These are phyloP conservation scores for Stylonectria norvegica DNA, from an alignment of 2,329 filamentous ascomycete genomes.

Conservation along the genomic window DNA sequence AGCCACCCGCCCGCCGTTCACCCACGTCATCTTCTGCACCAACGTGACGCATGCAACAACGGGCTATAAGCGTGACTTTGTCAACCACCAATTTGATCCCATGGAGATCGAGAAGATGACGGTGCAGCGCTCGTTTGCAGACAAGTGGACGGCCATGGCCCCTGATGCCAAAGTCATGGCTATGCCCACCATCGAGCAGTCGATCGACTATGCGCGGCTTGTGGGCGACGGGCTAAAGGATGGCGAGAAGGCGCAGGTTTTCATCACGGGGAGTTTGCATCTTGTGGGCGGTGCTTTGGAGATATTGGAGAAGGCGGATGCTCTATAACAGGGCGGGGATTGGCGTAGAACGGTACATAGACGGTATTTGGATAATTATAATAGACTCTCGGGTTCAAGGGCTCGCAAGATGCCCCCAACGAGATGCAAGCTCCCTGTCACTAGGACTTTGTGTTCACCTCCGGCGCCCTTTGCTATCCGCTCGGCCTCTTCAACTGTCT, in stretches of 20 bases:
- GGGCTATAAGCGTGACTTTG: constrained; percentile 55
- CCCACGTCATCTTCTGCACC: constrained; percentile 77
- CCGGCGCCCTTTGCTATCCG: constrained; percentile 31
- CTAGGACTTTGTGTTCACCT: constrained; percentile 58
- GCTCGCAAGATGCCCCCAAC: constrained; percentile 76
- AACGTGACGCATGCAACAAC: constrained; percentile 59
- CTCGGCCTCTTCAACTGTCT: constrained; percentile 60
- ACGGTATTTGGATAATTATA: constrained; percentile 20
- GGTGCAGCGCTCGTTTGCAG: constrained; percentile 51
- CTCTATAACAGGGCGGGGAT: constrained; percentile 29
- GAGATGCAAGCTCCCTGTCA: constrained; percentile 82
- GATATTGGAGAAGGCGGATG: constrained; percentile 46
- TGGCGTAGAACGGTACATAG: constrained; percentile 1
- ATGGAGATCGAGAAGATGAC: constrained; percentile 50
- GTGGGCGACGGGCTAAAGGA: constrained; percentile 31
- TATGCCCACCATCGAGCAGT: constrained; percentile 53
- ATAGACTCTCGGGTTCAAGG: constrained; percentile 49
- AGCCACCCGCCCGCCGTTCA: constrained; percentile 49
- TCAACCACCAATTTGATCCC: constrained; percentile 53
- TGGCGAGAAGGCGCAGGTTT: constrained; percentile 41
- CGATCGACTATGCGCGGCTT: constrained; percentile 45
- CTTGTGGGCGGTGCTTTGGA: constrained; percentile 55
- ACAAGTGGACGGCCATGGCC: constrained; percentile 49
- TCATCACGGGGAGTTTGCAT: constrained; percentile 62
- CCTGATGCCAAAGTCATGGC: constrained; percentile 44